phyloP scores from a whole-genome alignment of 345 rosid species.

The Dipteronia dyeriana region DNA sequence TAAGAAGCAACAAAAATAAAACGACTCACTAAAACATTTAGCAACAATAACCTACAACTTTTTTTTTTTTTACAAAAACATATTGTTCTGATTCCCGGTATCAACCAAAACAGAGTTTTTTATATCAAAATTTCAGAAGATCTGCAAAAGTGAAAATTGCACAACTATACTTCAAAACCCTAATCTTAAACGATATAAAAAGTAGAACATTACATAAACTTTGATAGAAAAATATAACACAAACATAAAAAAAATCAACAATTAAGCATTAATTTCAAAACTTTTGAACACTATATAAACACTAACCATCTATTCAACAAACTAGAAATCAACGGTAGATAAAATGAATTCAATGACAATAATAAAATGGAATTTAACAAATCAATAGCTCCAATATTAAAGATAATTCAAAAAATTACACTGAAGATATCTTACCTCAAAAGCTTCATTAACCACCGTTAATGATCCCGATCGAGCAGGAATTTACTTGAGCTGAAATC shows the following conservation, averaged over 20 bases:
- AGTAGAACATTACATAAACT: background rate
- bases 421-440: conserved; percentile 17
- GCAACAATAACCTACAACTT: background rate
- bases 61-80: background rate
- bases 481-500: conserved; percentile 8
- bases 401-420: conserved; percentile 12
- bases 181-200: conserved; percentile 22
- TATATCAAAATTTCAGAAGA: background rate
- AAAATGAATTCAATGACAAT: conserved; percentile 16
- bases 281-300: background rate
- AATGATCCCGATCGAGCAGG: conserved; percentile 24
- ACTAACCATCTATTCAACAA: conserved; percentile 5
- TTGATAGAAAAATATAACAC: background rate
- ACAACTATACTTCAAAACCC: conserved; percentile 32
- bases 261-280: conserved; percentile 1
- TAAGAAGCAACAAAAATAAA: background rate
- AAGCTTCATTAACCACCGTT: conserved; percentile 28
- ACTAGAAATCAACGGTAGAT: conserved; percentile 10
- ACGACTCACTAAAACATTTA: background rate
- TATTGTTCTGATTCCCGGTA: background rate
- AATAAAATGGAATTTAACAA: conserved; percentile 1
- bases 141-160: background rate
- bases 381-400: background rate
- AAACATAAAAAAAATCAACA: conserved; percentile 15
- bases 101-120: conserved; percentile 2